Evolutionary conservation across 2,329 filamentous ascomycete species (phyloP).

Genomic region (Moelleriella libera): DNA sequence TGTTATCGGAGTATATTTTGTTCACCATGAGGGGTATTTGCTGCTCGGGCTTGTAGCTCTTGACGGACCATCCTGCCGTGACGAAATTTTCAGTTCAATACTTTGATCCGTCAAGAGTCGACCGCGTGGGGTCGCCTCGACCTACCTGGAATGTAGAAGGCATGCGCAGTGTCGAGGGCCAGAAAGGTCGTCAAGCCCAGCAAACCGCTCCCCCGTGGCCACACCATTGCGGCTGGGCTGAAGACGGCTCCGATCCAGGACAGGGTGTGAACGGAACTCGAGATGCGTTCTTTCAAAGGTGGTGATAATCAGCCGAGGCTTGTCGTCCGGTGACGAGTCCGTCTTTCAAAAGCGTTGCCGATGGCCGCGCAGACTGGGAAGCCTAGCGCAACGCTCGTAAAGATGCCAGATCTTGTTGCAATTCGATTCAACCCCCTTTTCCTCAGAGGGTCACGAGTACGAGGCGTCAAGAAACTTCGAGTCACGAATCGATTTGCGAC

Average conservation of each 20-base stretch:
- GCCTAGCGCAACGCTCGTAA: too few species aligned
- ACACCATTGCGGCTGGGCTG: slow-evolving; percentile 5
- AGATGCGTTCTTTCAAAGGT: too few species aligned
- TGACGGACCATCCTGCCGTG: slow-evolving; percentile 59
- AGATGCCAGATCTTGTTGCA: too few species aligned
- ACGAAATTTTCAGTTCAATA: neutral
- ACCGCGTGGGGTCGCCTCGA: slow-evolving; percentile 6
- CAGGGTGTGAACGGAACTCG: too few species aligned
- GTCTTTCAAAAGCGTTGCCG: too few species aligned
- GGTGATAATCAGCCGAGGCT: too few species aligned
- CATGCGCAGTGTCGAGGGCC: slow-evolving; percentile 25
- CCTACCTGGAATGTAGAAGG: slow-evolving; percentile 77
- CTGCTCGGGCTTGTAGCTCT: slow-evolving; percentile 63
- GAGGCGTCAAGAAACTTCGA: neutral
- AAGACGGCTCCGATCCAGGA: too few species aligned
- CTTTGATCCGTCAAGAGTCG: neutral
- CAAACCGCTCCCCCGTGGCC: slow-evolving; percentile 17
- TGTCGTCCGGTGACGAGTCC: too few species aligned
- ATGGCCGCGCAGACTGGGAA: too few species aligned
- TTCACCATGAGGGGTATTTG: slow-evolving; percentile 77
- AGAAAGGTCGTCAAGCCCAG: slow-evolving; percentile 28
- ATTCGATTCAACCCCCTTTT: too few species aligned
- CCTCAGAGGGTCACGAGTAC: too few species aligned
- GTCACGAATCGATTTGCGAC: neutral
- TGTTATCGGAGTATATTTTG: slow-evolving; percentile 83